These are phyloP conservation scores for Cercospora sp. DNA, from an alignment of 2,329 filamentous ascomycete species.

Conservation along the genomic window DNA sequence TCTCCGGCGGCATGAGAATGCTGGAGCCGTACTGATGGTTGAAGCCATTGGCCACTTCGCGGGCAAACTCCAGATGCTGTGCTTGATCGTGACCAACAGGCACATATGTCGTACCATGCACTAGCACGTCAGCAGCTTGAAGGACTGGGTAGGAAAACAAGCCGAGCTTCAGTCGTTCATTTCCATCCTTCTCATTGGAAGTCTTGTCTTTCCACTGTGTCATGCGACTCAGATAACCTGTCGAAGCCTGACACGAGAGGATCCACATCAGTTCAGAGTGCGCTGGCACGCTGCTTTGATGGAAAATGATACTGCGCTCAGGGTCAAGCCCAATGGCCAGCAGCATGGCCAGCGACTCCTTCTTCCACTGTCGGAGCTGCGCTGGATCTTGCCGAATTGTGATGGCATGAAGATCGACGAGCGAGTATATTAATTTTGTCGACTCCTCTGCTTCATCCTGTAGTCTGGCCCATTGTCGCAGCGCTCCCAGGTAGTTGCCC, in stretches of 20 bases:
- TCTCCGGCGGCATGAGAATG: conserved; percentile 66
- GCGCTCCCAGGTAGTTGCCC: conserved; percentile 90
- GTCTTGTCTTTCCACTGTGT: conserved; percentile 89
- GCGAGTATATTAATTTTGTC: conserved; percentile 73
- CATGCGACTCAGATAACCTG: conserved; percentile 96
- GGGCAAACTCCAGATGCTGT: conserved; percentile 91
- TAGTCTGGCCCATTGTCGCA: conserved; percentile 80
- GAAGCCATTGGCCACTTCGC: conserved; percentile 83
- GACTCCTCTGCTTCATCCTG: conserved; percentile 62
- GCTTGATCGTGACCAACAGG: conserved; percentile 94
- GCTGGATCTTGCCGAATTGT: conserved; percentile 69
- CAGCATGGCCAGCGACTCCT: conserved; percentile 75
- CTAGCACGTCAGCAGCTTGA: conserved; percentile 88
- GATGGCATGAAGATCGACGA: conserved; percentile 93
- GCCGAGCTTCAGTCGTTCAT: conserved; percentile 69
- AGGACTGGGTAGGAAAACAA: conserved; percentile 95
- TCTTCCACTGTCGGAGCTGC: conserved; percentile 63
- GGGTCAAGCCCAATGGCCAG: conserved; percentile 83
- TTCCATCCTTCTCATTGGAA: conserved; percentile 44
- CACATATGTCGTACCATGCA: conserved; percentile 88
- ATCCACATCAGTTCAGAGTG: conserved; percentile 98
- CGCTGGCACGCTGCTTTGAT: conserved; percentile 64
- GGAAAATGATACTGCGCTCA: conserved; percentile 74
- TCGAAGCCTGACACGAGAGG: conserved; percentile 83
- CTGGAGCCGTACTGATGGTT: conserved; percentile 67